Evolutionary conservation across 805 yeast species (phyloP), one percentile per base, ranked within the genome.

Genomic region (Danielozyma ontarioensis): DNA sequence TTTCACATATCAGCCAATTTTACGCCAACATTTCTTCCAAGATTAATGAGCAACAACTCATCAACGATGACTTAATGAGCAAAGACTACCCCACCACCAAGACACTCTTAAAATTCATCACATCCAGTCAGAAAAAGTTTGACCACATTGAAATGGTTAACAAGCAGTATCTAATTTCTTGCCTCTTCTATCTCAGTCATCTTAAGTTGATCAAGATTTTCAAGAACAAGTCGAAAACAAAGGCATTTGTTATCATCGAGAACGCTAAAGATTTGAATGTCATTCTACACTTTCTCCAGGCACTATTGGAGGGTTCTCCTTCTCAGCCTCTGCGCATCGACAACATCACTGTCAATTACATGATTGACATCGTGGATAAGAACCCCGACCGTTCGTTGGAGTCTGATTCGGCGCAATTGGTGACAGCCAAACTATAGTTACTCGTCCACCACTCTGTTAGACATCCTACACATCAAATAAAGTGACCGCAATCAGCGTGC

Each of bases 191-290:
- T 39, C 47, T 64, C 37, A 48, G 60, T 40, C 54, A 64, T 38
- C 48, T 65, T 35, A 44, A 44, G 28, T 46, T 64, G 35, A 51
- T 66, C 15, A 48, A 47, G 32, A 62, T 66, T 17, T 55, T 59
- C 44, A 65, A 65, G 45, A 65, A 66, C 44, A 63, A 64, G 46
- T 48, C 67, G 6, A 62, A 59, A 39, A 64, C 69, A 4, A 51
- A 53, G 33, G 70, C 72, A 5, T 64, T 49, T 41, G 70, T 66
- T 16, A 47, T 52, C 27, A 50, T 63, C 16, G 44, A 38, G 31
- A 55, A 57, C 37, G 36, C 34, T 2, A 43, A 45, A 17, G 67
- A 64, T 43, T 48, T 66, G 30, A 34, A 38, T 5, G 36, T 54
- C 12, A 41, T 59, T 17, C 33, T 37, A 18, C 35, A 33, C 19